A percentile compares a stretch with the other conserved stretches of the same genome.
phyloP scores from a whole-genome alignment of 2,329 filamentous ascomycete genomes.

The Claviceps capensis region DNA sequence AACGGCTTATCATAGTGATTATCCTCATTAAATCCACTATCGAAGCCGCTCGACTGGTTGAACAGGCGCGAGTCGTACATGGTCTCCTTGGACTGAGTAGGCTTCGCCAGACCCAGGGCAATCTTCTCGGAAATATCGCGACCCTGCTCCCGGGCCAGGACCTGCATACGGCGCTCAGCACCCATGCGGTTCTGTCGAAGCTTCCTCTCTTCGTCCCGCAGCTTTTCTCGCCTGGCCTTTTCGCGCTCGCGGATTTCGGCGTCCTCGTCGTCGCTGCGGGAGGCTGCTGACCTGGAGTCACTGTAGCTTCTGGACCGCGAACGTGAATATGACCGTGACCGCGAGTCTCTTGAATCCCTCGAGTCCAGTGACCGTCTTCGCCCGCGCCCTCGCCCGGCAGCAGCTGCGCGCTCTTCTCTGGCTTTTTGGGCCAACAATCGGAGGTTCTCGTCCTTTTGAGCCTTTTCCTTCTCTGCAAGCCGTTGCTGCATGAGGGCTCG shows the following conservation, averaged over 20 bases:
- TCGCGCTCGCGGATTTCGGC: conserved; percentile 64
- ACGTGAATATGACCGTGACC: conserved; percentile 23
- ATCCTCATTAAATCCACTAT: conserved; percentile 90
- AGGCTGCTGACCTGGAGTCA: conserved; percentile 32
- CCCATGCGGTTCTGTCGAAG: conserved; percentile 92
- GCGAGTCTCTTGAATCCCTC: conserved; percentile 25
- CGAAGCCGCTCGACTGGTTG: conserved; percentile 85
- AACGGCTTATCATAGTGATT: conserved; percentile 95
- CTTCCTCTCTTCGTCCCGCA: conserved; percentile 75
- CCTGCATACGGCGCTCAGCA: conserved; percentile 76
- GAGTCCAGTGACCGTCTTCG: conserved; percentile 23
- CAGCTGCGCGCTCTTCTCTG: conserved; percentile 59
- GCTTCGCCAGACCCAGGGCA: conserved; percentile 85
- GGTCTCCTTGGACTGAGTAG: conserved; percentile 76
- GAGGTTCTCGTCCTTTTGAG: conserved; percentile 84
- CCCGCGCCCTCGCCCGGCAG: conserved; percentile 25
- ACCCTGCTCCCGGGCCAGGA: conserved; percentile 89
- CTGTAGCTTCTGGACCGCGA: conserved; percentile 35
- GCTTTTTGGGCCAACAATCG: conserved; percentile 82
- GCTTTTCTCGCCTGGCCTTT: conserved; percentile 60
- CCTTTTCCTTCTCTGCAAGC: conserved; percentile 90
- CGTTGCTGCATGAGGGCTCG: conserved; percentile 90
- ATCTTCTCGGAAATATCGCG: conserved; percentile 97
- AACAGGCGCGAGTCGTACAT: conserved; percentile 97
- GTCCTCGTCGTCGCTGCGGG: conserved; percentile 53